Evolutionary conservation across 768 basidiomycete genomes (phyloP).

Genomic region (Grammothele lineata): DNA sequence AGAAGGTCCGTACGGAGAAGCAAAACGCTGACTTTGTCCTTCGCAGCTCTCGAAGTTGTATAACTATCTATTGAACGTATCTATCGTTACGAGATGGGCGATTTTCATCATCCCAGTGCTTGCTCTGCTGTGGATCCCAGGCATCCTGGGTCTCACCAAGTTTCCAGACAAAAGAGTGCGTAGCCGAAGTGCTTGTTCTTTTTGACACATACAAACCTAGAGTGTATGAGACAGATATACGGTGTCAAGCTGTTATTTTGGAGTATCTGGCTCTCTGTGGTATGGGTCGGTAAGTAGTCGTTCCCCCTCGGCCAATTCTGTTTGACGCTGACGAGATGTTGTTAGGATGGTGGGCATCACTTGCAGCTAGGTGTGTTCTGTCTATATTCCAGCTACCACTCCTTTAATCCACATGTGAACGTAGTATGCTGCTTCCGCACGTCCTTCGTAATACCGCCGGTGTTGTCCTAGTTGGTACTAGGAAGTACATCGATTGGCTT

Average conservation of each 20-base stretch:
- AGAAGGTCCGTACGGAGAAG: background rate
- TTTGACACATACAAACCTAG: too few species aligned
- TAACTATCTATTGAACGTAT: conserved; percentile 69
- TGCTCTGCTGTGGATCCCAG: conserved; percentile 66
- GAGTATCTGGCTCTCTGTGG: conserved; percentile 80
- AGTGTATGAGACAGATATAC: conserved; percentile 57
- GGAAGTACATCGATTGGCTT: conserved; percentile 80
- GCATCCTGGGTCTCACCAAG: conserved; percentile 59
- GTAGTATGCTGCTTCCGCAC: conserved; percentile 38
- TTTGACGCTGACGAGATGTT: background rate
- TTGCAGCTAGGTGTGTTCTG: conserved; percentile 57
- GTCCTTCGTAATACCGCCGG: conserved; percentile 65
- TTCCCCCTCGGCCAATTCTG: background rate
- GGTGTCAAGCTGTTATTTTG: conserved; percentile 64
- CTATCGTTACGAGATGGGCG: conserved; percentile 77
- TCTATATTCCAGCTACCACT: background rate
- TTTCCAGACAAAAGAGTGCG: conserved; percentile 46
- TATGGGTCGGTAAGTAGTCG: conserved; percentile 60
- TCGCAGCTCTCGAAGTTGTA: conserved; percentile 60
- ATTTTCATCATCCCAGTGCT: conserved; percentile 75
- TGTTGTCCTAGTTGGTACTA: conserved; percentile 62
- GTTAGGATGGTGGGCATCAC: conserved; percentile 73
- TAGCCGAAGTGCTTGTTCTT: too few species aligned
- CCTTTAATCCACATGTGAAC: background rate
- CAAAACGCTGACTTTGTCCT: too few species aligned